phyloP scores from a whole-genome alignment of 306 rosid genomes.

The Phaseolus lunatus region DNA sequence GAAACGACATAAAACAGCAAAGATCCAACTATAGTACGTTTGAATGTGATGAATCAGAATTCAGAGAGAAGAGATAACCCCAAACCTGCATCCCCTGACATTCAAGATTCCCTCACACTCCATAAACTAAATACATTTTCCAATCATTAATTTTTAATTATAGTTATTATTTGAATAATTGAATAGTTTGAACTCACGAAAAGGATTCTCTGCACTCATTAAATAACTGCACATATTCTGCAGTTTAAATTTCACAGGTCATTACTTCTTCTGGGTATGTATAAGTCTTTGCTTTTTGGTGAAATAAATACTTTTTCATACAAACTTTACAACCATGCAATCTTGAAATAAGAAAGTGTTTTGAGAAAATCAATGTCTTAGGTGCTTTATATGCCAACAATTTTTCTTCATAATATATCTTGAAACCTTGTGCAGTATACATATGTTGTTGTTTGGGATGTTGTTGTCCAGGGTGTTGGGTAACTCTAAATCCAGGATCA shows the following conservation, averaged over 20 bases:
- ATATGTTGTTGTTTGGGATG: too few species aligned
- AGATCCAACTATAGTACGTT: conserved; percentile 24
- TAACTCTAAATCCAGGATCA: too few species aligned
- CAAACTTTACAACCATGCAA: neutral
- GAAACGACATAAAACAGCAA: neutral
- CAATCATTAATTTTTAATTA: conserved; percentile 47
- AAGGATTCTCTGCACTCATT: conserved; percentile 9
- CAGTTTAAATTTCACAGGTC: neutral
- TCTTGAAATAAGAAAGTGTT: neutral
- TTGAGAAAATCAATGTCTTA: neutral
- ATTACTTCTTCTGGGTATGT: neutral
- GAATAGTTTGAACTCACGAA: neutral
- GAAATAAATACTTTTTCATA: neutral
- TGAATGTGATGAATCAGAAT: neutral
- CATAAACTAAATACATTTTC: conserved; percentile 44
- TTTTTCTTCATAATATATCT: too few species aligned
- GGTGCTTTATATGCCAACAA: too few species aligned
- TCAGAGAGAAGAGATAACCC: neutral
- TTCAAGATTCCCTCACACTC: conserved; percentile 19
- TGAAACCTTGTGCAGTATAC: too few species aligned
- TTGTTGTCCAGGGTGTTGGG: too few species aligned
- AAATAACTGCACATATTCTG: neutral
- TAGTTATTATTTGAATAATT: neutral
- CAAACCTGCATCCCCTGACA: conserved; percentile 13
- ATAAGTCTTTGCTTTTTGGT: neutral